phyloP scores from a whole-genome alignment of 2,329 filamentous ascomycete species.

The Dothideomycetes sp. region DNA sequence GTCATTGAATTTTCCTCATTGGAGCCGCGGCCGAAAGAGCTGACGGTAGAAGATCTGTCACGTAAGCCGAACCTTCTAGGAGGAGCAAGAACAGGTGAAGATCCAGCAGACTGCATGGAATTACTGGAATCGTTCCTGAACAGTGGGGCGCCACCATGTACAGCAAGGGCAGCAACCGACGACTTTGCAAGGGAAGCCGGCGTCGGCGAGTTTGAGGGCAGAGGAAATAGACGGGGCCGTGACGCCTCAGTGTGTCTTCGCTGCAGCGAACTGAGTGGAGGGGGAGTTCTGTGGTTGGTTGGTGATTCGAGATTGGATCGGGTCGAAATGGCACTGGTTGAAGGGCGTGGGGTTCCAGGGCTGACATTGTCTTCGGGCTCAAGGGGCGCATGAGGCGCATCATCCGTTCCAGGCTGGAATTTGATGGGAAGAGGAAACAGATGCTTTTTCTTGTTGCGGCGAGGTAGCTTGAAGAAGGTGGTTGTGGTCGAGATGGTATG shows the following conservation, averaged over 20 bases:
- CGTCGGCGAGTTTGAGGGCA: slow-evolving; percentile 34
- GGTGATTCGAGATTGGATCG: slow-evolving; percentile 19
- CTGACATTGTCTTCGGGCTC: slow-evolving; percentile 2
- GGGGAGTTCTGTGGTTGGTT: slow-evolving; percentile 12
- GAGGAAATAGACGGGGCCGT: slow-evolving; percentile 1
- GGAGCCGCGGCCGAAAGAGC: slow-evolving; percentile 65
- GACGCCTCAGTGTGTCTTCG: slow-evolving; percentile 12
- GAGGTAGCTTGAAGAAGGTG: slow-evolving; percentile 72
- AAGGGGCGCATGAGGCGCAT: slow-evolving; percentile 20
- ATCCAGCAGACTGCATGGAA: slow-evolving; percentile 57
- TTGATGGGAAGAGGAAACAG: slow-evolving; percentile 86
- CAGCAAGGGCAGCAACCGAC: slow-evolving; percentile 32
- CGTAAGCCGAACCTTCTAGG: slow-evolving; percentile 53
- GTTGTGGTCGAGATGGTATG: slow-evolving; percentile 52
- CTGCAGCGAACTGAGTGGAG: slow-evolving; percentile 17
- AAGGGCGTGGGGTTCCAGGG: slow-evolving; percentile 31
- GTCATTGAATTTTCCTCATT: slow-evolving; percentile 61
- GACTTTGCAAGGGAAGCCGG: slow-evolving; percentile 43
- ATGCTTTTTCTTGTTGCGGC: slow-evolving; percentile 65
- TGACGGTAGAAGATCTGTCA: slow-evolving; percentile 81
- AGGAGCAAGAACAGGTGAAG: slow-evolving; percentile 48
- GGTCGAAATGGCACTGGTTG: slow-evolving; percentile 22
- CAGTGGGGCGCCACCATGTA: slow-evolving; percentile 40
- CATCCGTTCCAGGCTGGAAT: slow-evolving; percentile 41
- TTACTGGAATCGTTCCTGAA: slow-evolving; percentile 52